Evolutionary conservation across 1,139 yeast genomes (phyloP).

Genomic region (Arxiozyma bovina): DNA sequence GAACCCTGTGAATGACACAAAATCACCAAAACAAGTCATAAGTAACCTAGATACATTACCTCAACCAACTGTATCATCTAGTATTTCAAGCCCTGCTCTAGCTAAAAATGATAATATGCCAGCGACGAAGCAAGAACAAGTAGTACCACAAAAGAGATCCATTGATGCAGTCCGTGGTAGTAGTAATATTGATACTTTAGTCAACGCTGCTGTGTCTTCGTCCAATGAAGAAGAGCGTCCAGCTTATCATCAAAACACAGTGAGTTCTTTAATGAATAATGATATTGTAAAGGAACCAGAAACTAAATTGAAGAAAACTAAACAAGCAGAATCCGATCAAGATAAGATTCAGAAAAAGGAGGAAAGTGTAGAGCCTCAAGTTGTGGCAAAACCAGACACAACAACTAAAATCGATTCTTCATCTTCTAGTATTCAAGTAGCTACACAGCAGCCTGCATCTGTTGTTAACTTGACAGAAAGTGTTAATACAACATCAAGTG

Average conservation of each 20-base stretch:
- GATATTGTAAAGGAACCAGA: neutral
- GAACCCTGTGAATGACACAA: neutral
- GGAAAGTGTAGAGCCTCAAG: neutral
- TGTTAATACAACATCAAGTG: neutral
- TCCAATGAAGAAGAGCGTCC: conserved; percentile 5
- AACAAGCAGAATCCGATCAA: neutral
- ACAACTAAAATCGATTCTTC: neutral
- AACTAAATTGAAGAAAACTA: conserved; percentile 1
- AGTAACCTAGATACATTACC: neutral
- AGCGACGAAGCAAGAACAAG: neutral
- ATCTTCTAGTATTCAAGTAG: neutral
- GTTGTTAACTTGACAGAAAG: conserved; percentile 1
- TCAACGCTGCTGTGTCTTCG: conserved; percentile 26
- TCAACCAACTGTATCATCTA: conserved; percentile 6
- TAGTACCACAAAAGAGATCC: conserved; percentile 20
- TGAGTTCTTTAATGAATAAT: neutral
- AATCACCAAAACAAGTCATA: neutral
- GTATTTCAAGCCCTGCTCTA: conserved; percentile 1
- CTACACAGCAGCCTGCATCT: conserved; percentile 9
- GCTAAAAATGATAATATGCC: neutral
- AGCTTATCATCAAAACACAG: conserved; percentile 4
- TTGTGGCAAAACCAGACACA: neutral
- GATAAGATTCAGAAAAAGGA: neutral
- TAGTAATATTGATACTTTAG: conserved; percentile 27
- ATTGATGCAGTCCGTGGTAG: conserved; percentile 11